Evolutionary conservation across 495 filamentous ascomycete species (phyloP).

Genomic region (Lepraria neglecta): DNA sequence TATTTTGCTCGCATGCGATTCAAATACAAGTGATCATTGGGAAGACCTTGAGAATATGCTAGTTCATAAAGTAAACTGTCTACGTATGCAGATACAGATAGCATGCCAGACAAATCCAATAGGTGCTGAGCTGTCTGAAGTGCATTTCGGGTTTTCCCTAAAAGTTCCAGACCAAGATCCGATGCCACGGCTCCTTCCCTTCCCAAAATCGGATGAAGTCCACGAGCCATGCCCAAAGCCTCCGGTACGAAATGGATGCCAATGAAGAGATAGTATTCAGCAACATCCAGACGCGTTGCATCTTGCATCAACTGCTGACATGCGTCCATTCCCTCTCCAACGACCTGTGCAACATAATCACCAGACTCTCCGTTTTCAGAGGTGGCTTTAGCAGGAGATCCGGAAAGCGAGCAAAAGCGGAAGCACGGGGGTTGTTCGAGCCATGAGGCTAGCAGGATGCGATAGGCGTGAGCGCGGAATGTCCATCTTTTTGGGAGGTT

Average conservation of each 20-base stretch:
- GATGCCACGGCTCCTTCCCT: not conserved
- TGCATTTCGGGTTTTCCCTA: not conserved
- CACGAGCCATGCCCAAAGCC: not conserved
- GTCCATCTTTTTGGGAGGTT: not conserved
- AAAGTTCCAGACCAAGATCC: not conserved
- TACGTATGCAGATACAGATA: not conserved
- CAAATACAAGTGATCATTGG: not conserved
- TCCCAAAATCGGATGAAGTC: not conserved
- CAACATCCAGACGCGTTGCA: not conserved
- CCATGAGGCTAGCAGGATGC: not conserved
- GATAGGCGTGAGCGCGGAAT: not conserved
- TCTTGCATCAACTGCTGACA: not conserved
- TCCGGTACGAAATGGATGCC: not conserved
- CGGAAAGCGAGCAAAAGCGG: not conserved
- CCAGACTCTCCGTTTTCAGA: not conserved
- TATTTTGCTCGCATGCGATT: not conserved
- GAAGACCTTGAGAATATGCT: not conserved
- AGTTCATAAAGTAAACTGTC: not conserved
- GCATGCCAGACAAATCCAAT: not conserved
- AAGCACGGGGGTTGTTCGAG: not conserved
- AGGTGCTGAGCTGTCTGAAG: not conserved
- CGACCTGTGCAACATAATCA: not conserved
- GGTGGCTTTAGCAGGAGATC: not conserved
- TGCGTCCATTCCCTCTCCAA: not conserved
- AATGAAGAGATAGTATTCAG: not conserved